Evolutionary conservation across 2,329 filamentous ascomycete genomes (phyloP), one percentile per base, ranked within the genome.

Genomic region (Mariannaea elegans): DNA sequence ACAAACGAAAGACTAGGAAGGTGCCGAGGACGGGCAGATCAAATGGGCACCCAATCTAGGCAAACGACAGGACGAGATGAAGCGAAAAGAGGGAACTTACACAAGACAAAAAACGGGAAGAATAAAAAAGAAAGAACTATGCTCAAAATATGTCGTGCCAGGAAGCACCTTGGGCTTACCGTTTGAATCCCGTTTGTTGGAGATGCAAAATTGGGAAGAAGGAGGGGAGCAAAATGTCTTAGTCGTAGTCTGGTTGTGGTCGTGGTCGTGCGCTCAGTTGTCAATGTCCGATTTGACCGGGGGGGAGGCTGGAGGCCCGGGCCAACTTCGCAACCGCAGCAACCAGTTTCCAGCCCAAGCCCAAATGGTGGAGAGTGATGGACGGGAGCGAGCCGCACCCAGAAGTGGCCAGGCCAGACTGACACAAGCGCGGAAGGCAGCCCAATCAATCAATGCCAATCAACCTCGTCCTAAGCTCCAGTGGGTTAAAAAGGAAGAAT

Each of bases 261-360:
- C 24, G 53, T 59, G 44, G 49, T 52, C 47, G 56, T 58, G 48
- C 56, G 49, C 49, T 59, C 50, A 49, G 31, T 48, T 49, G 56
- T 45, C 34, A 51, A 48, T 48, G 53, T 57, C 23, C 39, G 49
- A 49, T 62, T 31, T 44, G 56, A 54, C 50, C 9, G 44, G 51
- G 51, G 59, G 52, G 48, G 56, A 44, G 51, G 38, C 23, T 46
- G 42, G 54, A 38, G 51, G 59, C 57, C n/a, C 39, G 61, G 66
- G 64, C 59, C 65, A 70, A 54, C 45, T 41, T 45, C 60, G 69
- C 68, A 67, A 67, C 65, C 69, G 62, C 65, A 71, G 69, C 69
- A 71, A 71, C 68, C 64, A 51, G 7, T 36, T n/a, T 48, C 41
- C 21, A 52, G 45, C 52, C 51, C 42, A 52, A 49, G 34, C 45